Conservation (phyloP, 805 yeast genomes). For the Kockiozyma suomiensis region DNA sequence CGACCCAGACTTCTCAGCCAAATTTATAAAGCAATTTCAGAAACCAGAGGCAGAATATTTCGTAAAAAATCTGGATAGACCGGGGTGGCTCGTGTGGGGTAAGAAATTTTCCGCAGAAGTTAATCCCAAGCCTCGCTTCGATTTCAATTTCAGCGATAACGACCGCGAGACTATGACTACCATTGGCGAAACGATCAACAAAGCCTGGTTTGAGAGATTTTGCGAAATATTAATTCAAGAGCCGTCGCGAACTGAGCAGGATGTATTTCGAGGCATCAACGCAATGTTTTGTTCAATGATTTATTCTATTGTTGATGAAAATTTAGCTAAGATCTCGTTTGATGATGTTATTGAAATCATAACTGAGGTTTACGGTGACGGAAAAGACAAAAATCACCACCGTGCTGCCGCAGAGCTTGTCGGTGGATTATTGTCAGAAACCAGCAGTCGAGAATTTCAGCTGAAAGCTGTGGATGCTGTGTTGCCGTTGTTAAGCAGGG, state of each 20-base stretch:
- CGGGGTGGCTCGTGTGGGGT: slow-evolving; percentile 82
- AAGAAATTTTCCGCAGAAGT: slow-evolving; percentile 46
- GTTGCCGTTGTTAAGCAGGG: slow-evolving; percentile 43
- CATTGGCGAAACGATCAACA: slow-evolving; percentile 53
- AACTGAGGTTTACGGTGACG: slow-evolving; percentile 50
- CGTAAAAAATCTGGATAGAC: slow-evolving; percentile 57
- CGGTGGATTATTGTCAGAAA: slow-evolving; percentile 59
- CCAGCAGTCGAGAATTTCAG: slow-evolving; percentile 17
- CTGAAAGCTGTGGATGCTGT: slow-evolving; percentile 39
- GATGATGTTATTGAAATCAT: slow-evolving; percentile 58
- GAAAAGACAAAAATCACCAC: slow-evolving; percentile 74
- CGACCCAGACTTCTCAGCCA: slow-evolving; percentile 43
- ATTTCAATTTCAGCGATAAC: slow-evolving; percentile 41
- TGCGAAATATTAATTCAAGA: slow-evolving; percentile 60
- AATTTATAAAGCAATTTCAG: slow-evolving; percentile 56
- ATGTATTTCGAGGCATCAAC: slow-evolving; percentile 66
- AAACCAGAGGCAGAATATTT: slow-evolving; percentile 56
- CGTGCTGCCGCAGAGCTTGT: slow-evolving; percentile 72
- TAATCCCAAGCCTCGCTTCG: slow-evolving; percentile 24
- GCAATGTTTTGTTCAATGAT: slow-evolving; percentile 60
- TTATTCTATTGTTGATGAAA: slow-evolving; percentile 53
- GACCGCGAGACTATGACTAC: slow-evolving; percentile 40
- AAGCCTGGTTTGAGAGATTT: slow-evolving; percentile 60
- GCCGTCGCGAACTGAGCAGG: slow-evolving; percentile 52
- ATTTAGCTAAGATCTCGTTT: slow-evolving; percentile 49